Percentiles rank a stretch among this genome's conserved stretches.
phyloP scores from a whole-genome alignment of 306 rosid species.

The Rosa lucieae region DNA sequence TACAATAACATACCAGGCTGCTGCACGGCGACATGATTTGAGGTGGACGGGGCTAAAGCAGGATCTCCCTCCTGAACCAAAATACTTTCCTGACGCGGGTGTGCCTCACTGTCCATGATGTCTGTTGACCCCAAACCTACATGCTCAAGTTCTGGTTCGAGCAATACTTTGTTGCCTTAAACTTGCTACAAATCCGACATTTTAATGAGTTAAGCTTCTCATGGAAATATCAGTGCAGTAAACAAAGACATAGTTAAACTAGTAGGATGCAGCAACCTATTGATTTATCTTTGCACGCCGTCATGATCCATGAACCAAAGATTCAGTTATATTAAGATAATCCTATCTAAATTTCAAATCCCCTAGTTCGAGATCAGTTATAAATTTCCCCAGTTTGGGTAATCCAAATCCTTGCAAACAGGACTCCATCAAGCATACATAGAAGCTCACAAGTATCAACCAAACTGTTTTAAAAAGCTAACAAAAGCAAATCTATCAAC shows the following conservation, averaged over 20 bases:
- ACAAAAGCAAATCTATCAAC: not conserved
- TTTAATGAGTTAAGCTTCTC: constrained; percentile 8
- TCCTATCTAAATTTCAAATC: not conserved
- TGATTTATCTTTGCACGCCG: not conserved
- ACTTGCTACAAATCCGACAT: constrained; percentile 3
- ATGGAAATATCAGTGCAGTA: not conserved
- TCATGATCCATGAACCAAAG: not conserved
- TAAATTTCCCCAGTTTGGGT: not conserved
- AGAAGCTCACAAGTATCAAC: not conserved
- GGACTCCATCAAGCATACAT: not conserved
- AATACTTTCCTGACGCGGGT: constrained; percentile 40
- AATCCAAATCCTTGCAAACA: not conserved
- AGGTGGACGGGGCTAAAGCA: constrained; percentile 41
- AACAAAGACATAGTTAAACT: not conserved
- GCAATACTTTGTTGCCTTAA: constrained; percentile 5
- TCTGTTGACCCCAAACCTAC: constrained; percentile 39
- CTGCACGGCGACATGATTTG: constrained; percentile 39
- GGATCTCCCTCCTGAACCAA: constrained; percentile 55
- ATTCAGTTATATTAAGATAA: not conserved
- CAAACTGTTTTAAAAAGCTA: not conserved
- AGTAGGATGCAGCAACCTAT: not conserved
- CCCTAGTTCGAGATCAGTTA: not conserved
- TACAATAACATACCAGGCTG: constrained; percentile 53
- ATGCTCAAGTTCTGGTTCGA: constrained; percentile 21
- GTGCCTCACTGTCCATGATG: constrained; percentile 39